phyloP scores from a whole-genome alignment of 2,329 filamentous ascomycete genomes.

The Penicillium fuscoglaucum region DNA sequence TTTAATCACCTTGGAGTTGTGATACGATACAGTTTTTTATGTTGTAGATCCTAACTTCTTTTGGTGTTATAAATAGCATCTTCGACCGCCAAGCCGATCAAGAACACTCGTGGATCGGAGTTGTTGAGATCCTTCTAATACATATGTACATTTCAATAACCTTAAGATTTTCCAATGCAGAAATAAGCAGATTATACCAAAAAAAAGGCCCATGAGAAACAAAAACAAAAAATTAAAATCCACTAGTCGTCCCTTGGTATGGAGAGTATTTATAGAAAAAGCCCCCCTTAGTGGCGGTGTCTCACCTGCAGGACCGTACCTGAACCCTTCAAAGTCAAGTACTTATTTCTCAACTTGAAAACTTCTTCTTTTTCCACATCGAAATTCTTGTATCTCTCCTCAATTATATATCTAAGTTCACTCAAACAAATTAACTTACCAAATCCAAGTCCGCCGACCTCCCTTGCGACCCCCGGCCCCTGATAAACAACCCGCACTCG shows the following conservation, averaged over 20 bases:
- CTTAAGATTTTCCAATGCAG: neutral
- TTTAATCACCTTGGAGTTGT: constrained; percentile 3
- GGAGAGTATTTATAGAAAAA: constrained; percentile 20
- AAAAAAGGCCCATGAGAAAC: neutral
- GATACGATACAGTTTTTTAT: neutral
- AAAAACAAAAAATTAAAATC: constrained; percentile 1
- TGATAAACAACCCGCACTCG: constrained; percentile 10
- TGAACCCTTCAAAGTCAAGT: constrained; percentile 10
- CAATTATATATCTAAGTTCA: neutral
- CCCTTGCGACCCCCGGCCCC: neutral
- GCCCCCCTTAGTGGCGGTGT: constrained; percentile 18
- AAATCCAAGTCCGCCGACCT: neutral
- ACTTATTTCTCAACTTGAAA: constrained; percentile 5
- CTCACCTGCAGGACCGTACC: constrained; percentile 14
- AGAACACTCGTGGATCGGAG: neutral
- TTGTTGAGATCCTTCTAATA: neutral
- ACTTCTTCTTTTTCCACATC: neutral
- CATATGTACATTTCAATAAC: neutral
- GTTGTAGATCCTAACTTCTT: constrained; percentile 2
- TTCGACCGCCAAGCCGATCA: neutral
- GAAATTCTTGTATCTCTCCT: neutral
- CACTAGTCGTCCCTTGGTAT: constrained; percentile 7
- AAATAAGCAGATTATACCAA: neutral
- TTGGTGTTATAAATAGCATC: constrained; percentile 15
- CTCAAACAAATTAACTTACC: neutral